Conservation (phyloP, 176 grass and related monocot genomes). For the Juncus inflexus region DNA sequence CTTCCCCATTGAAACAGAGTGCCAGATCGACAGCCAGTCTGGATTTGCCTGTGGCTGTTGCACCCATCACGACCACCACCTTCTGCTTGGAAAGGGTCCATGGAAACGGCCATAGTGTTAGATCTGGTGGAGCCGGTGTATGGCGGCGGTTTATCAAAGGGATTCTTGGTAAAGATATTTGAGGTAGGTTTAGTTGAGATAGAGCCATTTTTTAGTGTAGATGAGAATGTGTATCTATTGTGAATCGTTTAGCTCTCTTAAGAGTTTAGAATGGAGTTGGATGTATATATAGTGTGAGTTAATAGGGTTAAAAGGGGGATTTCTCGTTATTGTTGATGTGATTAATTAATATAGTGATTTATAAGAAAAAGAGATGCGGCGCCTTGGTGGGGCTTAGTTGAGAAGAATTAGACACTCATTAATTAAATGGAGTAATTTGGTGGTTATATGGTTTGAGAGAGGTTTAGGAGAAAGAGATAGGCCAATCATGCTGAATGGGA, state of each 20-base stretch:
- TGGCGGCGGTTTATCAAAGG: not conserved
- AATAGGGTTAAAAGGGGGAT: constrained; percentile 13
- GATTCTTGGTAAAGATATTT: constrained; percentile 8
- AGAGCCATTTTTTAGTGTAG: not conserved
- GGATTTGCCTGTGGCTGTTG: constrained; percentile 38
- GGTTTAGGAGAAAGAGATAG: too few species aligned
- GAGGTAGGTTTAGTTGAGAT: constrained; percentile 9
- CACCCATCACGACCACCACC: constrained; percentile 33
- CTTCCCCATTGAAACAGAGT: constrained; percentile 21
- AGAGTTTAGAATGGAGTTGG: constrained; percentile 7
- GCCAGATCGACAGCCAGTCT: constrained; percentile 27
- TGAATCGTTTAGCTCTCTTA: not conserved
- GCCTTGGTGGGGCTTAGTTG: constrained; percentile 5
- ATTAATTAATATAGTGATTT: too few species aligned
- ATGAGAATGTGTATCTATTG: not conserved
- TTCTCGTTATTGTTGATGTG: not conserved
- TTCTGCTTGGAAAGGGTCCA: not conserved
- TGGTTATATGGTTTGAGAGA: not conserved
- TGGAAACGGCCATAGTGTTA: not conserved
- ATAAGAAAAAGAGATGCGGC: too few species aligned
- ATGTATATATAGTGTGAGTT: constrained; percentile 7
- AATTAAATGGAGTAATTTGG: not conserved
- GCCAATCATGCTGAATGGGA: too few species aligned
- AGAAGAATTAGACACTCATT: too few species aligned
- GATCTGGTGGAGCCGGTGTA: not conserved